Conservation (phyloP, 768 basidiomycete genomes). For the Crassisporium funariophilum region DNA sequence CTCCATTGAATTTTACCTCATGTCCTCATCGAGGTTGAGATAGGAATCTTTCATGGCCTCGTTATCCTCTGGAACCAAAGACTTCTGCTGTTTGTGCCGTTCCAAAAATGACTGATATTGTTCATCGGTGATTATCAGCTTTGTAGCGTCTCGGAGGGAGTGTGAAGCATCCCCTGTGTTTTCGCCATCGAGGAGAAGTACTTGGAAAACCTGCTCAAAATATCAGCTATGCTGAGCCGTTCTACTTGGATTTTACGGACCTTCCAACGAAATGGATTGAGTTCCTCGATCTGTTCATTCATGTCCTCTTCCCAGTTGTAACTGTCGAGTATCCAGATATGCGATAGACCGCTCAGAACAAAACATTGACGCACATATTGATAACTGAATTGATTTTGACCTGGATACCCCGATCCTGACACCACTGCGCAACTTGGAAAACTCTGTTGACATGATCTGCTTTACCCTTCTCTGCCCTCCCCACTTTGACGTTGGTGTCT, state of each 20-base stretch:
- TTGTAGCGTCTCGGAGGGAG: slow-evolving; percentile 20
- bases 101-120: slow-evolving; percentile 36
- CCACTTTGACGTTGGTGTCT: slow-evolving; percentile 36
- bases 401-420: slow-evolving; percentile 33
- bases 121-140: slow-evolving; percentile 33
- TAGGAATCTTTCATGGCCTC: slow-evolving; percentile 41
- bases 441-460: slow-evolving; percentile 33
- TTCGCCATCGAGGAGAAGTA: slow-evolving; percentile 22
- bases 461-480: slow-evolving; percentile 30
- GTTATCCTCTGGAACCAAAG: slow-evolving; percentile 39
- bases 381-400: slow-evolving; percentile 36
- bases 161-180: slow-evolving; percentile 18
- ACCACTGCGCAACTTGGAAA: slow-evolving; percentile 38
- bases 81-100: slow-evolving; percentile 25
- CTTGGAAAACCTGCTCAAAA: slow-evolving; percentile 24
- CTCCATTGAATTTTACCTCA: slow-evolving; percentile 25
- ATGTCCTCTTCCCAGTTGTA: slow-evolving; percentile 43
- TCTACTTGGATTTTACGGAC: slow-evolving; percentile 21
- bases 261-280: slow-evolving; percentile 42
- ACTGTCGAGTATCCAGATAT: slow-evolving; percentile 15
- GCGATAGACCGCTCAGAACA: slow-evolving; percentile 12
- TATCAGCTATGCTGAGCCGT: not conserved
- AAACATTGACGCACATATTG: slow-evolving; percentile 21
- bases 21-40: slow-evolving; percentile 36
- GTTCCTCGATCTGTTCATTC: slow-evolving; percentile 35